These are phyloP conservation scores for Colletotrichum higginsianum DNA, from an alignment of 2,329 filamentous ascomycete genomes.

Conservation along the genomic window DNA sequence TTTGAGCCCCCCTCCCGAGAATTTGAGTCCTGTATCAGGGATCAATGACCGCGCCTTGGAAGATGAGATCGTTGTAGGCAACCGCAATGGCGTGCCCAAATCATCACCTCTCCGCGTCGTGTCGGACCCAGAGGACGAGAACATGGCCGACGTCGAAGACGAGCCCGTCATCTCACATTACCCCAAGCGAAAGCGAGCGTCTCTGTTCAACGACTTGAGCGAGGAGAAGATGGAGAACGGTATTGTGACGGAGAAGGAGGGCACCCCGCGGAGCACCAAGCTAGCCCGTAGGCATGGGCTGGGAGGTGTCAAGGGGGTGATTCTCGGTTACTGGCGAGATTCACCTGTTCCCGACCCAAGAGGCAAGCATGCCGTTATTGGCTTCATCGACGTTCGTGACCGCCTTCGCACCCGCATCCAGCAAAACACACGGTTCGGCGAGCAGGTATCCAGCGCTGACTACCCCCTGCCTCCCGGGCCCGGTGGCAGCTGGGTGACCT, in stretches of 20 bases:
- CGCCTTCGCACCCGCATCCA: conserved; percentile 73
- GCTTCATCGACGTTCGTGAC: conserved; percentile 74
- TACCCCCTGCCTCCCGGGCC: conserved; percentile 70
- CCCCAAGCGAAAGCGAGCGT: conserved; percentile 68
- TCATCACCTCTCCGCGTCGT: conserved; percentile 52
- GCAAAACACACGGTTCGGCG: conserved; percentile 62
- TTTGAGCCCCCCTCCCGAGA: conserved; percentile 61
- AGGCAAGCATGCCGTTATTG: conserved; percentile 72
- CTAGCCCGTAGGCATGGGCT: conserved; percentile 41
- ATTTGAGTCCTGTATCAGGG: conserved; percentile 57
- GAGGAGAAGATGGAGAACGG: conserved; percentile 62
- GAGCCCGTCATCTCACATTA: conserved; percentile 59
- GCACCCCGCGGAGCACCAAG: conserved; percentile 38
- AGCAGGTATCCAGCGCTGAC: conserved; percentile 54
- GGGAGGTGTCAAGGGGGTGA: conserved; percentile 60
- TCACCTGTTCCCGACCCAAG: conserved; percentile 64
- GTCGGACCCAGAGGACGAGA: conserved; percentile 60
- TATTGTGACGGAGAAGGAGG: conserved; percentile 49
- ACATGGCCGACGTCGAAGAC: conserved; percentile 59
- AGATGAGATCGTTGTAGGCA: conserved; percentile 69
- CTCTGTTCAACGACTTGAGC: conserved; percentile 62
- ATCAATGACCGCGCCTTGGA: conserved; percentile 58
- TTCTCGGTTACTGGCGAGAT: conserved; percentile 74
- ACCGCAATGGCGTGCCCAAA: conserved; percentile 56
- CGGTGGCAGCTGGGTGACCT: conserved; percentile 76